Conservation (phyloP, 2,329 filamentous ascomycete genomes). For the Albifimbria verrucaria region DNA sequence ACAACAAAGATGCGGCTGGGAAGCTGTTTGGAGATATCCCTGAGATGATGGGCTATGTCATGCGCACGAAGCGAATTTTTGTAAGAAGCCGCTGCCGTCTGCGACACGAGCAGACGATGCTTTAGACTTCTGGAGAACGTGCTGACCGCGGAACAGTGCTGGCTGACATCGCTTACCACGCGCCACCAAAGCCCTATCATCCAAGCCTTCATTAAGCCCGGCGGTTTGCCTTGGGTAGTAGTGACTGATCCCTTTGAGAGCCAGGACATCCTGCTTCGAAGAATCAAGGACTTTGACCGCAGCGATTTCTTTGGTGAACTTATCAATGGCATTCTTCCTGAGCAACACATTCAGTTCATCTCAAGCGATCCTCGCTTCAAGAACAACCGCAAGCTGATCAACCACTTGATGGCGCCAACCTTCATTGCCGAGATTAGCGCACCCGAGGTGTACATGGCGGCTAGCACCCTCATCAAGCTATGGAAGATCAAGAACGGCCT, state of each 20-base stretch:
- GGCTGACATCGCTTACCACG: slow-evolving; percentile 27
- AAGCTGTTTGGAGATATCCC: slow-evolving; percentile 39
- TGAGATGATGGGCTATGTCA: slow-evolving; percentile 32
- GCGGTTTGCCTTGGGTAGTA: slow-evolving; percentile 37
- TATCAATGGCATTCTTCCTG: slow-evolving; percentile 26
- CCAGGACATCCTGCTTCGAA: slow-evolving; percentile 40
- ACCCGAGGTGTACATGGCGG: slow-evolving; percentile 28
- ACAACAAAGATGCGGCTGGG: slow-evolving; percentile 31
- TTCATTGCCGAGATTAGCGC: slow-evolving; percentile 29
- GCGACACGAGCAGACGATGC: too few species aligned
- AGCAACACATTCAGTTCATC: slow-evolving; percentile 29
- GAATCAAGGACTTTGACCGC: slow-evolving; percentile 40
- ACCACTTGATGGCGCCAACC: slow-evolving; percentile 32
- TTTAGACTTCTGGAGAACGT: neutral
- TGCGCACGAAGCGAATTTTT: slow-evolving; percentile 24
- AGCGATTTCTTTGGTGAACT: slow-evolving; percentile 28
- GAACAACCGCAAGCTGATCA: slow-evolving; percentile 28
- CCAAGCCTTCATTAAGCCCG: slow-evolving; percentile 44
- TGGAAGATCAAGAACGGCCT: slow-evolving; percentile 28
- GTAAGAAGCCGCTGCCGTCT: slow-evolving; percentile 12
- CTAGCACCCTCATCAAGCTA: slow-evolving; percentile 25
- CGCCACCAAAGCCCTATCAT: slow-evolving; percentile 37
- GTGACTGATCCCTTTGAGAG: slow-evolving; percentile 36
- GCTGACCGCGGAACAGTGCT: slow-evolving; percentile 24
- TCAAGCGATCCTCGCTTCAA: slow-evolving; percentile 27